Evolutionary conservation across 1,139 yeast genomes (phyloP), one percentile per base, ranked within the genome.

Genomic region (Pichiaceae sp.): DNA sequence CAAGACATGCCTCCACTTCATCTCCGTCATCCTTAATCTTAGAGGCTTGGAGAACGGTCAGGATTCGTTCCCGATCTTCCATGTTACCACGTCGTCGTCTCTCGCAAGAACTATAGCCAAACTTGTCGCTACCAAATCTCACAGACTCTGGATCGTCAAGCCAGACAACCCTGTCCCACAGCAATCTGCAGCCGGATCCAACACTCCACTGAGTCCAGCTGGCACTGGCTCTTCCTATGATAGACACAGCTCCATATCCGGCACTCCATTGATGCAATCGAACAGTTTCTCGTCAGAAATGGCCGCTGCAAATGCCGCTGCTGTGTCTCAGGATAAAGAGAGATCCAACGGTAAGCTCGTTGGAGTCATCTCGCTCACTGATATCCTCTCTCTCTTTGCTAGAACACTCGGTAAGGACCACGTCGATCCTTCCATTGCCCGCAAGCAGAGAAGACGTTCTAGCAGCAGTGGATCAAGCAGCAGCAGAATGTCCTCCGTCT

Each of bases 11-110:
- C 70, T 86, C 53, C 91, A 84, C 58, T 91, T 89, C 55, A 76
- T 91, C 42, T 78, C 94, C 26, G 83, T 86, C 46, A 87, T 89
- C 46, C 70, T 91, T 45, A 80, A 84, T 49, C 80, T 80, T 44
- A 79, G 95, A 53, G 98, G 97, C 14, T 70, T 91, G 25, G 94
- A 81, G 53, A 91, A 87, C 54, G 96, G 96, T 38, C 87, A 89
- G 60, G 98, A 91, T 63, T 89, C 93, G 34, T 89, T 80, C 68
- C 98, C 98, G 14, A 89, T 91, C 34, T 91, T 91, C 71, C 95
- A 89, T 58, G 96, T 89, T 24, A 81, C 83, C 46, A 73, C 76
- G 42, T 72, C 72, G 33, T 77, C 93, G 12, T 79, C 93, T 0
- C 70, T 91, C 35, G 95, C 89, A 20, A 74, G 96, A 56, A 87